phyloP scores from a whole-genome alignment of 805 yeast species.

The Hanseniaspora pseudoguilliermondii region DNA sequence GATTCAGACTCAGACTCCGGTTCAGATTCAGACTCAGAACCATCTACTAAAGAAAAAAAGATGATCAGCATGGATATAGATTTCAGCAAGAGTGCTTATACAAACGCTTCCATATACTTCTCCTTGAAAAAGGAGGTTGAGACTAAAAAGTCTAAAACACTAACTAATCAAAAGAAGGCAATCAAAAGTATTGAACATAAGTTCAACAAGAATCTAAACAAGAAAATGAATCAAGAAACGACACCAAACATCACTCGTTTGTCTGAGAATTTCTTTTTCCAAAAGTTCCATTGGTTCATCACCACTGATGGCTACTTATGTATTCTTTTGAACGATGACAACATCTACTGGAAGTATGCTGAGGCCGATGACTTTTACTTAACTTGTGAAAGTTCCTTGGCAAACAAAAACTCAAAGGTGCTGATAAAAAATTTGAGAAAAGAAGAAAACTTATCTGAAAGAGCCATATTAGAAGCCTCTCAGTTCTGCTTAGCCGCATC shows the following conservation, averaged over 20 bases:
- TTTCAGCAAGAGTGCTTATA: slow-evolving; percentile 62
- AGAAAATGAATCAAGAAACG: slow-evolving; percentile 42
- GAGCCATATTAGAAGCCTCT: slow-evolving; percentile 82
- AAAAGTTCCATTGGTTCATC: slow-evolving; percentile 89
- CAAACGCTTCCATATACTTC: slow-evolving; percentile 75
- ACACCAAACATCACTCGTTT: slow-evolving; percentile 42
- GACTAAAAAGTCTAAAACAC: slow-evolving; percentile 69
- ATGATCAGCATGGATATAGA: slow-evolving; percentile 49
- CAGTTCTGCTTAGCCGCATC: slow-evolving; percentile 69
- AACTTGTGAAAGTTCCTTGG: slow-evolving; percentile 52
- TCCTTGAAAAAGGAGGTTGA: slow-evolving; percentile 63
- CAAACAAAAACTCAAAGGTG: slow-evolving; percentile 47
- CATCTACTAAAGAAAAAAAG: not conserved
- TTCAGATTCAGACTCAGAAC: slow-evolving; percentile 17
- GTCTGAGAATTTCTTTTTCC: slow-evolving; percentile 78
- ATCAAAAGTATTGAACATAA: slow-evolving; percentile 70
- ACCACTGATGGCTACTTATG: slow-evolving; percentile 69
- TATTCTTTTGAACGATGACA: slow-evolving; percentile 76
- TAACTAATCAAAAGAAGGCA: slow-evolving; percentile 62
- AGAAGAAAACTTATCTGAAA: slow-evolving; percentile 64
- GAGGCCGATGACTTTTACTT: slow-evolving; percentile 61
- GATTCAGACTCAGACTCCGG: slow-evolving; percentile 26
- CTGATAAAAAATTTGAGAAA: slow-evolving; percentile 68
- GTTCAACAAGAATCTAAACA: slow-evolving; percentile 58
- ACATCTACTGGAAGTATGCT: slow-evolving; percentile 67